Percentiles rank a stretch among this genome's conserved stretches.
Evolutionary conservation across 768 basidiomycete species (phyloP).

Genomic region (Exsudoporus frostii): DNA sequence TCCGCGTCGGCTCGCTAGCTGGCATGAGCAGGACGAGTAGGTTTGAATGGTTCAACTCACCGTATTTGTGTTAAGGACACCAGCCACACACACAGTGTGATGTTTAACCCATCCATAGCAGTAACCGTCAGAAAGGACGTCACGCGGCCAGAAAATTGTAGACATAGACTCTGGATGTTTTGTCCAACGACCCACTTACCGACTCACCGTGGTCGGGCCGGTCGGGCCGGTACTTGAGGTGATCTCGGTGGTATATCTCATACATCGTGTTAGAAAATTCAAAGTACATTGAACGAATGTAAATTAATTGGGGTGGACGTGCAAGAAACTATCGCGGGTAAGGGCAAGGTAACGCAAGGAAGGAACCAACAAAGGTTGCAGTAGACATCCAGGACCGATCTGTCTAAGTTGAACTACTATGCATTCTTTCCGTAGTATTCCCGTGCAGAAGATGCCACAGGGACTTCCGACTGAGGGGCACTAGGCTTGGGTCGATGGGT

Average conservation of each 20-base stretch:
- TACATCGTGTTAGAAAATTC: background rate
- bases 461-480: constrained; percentile 19
- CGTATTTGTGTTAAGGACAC: constrained; percentile 38
- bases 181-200: accelerated
- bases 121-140: constrained; percentile 44
- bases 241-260: no score
- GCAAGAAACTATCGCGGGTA: background rate
- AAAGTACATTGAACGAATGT: background rate
- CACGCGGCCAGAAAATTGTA: constrained; percentile 58
- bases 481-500: constrained; percentile 73
- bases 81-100: constrained; percentile 46
- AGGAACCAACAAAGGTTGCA: background rate
- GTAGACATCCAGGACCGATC: background rate
- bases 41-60: constrained; percentile 24
- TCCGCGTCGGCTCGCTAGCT: constrained; percentile 18
- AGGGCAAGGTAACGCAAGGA: background rate
- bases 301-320: background rate
- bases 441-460: constrained; percentile 23
- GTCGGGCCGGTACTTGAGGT: constrained; percentile 1
- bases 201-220: background rate
- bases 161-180: constrained; percentile 23
- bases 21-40: background rate
- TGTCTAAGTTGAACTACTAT: constrained; percentile 2
- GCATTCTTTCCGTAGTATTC: constrained; percentile 35
- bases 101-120: constrained; percentile 59